These are phyloP conservation scores for Rubia yunnanensis DNA, from an alignment of 257 asterid species.

Conservation along the genomic window DNA sequence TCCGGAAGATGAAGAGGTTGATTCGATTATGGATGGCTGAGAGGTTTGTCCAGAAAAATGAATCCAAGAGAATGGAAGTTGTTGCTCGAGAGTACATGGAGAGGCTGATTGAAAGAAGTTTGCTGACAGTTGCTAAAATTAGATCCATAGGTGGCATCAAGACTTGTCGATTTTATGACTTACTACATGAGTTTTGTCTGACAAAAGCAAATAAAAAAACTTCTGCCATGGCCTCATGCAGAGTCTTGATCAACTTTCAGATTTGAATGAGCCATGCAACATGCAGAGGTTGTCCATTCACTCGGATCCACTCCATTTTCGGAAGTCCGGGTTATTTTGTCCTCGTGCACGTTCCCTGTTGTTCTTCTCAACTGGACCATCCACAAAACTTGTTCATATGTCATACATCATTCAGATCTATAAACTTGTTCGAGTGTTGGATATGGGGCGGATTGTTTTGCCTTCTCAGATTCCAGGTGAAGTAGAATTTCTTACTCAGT, in stretches of 20 bases:
- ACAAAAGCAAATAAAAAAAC: not conserved
- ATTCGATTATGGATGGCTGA: not conserved
- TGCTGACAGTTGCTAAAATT: not conserved
- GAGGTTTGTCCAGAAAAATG: not conserved
- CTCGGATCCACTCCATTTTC: not conserved
- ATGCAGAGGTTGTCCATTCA: not conserved
- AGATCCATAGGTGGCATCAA: not conserved
- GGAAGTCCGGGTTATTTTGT: not conserved
- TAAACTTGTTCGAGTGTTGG: not conserved
- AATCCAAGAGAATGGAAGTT: not conserved
- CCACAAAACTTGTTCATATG: not conserved
- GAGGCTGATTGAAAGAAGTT: not conserved
- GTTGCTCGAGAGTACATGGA: not conserved
- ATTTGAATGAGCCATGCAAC: not conserved
- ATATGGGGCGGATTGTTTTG: not conserved
- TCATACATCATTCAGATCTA: not conserved
- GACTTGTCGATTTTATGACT: not conserved
- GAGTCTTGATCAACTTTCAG: not conserved
- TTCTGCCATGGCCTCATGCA: not conserved
- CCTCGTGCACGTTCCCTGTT: not conserved
- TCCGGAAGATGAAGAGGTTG: not conserved
- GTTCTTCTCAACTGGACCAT: not conserved
- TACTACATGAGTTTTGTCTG: not conserved
- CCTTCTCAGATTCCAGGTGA: not conserved
- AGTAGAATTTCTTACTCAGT: not conserved